Percentiles rank a stretch among this genome's conserved stretches.
phyloP scores from a whole-genome alignment of 306 rosid species.

The Prunus fruticosa region DNA sequence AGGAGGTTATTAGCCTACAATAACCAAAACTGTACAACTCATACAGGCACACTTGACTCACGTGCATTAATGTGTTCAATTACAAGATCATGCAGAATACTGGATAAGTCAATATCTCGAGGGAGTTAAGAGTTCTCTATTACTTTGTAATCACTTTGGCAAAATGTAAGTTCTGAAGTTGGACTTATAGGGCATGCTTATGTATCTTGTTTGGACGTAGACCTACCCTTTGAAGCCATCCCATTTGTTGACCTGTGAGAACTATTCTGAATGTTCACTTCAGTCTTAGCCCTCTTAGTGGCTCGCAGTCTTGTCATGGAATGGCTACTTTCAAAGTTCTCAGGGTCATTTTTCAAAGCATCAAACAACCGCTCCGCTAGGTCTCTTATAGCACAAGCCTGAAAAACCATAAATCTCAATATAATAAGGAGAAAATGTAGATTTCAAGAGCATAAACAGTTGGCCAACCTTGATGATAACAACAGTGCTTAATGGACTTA shows the following conservation, averaged over 20 bases:
- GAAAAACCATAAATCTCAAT: background rate
- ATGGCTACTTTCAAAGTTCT: constrained; percentile 7
- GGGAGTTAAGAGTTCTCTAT: background rate
- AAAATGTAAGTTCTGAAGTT: background rate
- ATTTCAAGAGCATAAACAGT: background rate
- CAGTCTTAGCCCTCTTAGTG: constrained; percentile 4
- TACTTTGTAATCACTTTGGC: background rate
- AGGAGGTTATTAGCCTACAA: background rate
- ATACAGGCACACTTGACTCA: too few species aligned
- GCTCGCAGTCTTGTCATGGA: background rate
- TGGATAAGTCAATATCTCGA: background rate
- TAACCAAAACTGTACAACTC: too few species aligned
- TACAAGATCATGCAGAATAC: background rate
- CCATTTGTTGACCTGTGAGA: background rate
- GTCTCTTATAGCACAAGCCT: constrained; percentile 22
- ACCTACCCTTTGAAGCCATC: background rate
- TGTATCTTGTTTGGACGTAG: background rate
- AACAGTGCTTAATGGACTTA: constrained; percentile 1
- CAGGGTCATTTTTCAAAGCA: constrained; percentile 11
- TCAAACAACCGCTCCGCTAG: constrained; percentile 19
- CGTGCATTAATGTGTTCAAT: too few species aligned
- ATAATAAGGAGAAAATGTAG: background rate
- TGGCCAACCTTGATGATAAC: background rate
- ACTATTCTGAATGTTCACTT: background rate
- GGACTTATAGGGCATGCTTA: background rate